Evolutionary conservation across 345 rosid genomes (phyloP).

Genomic region (Leavenworthia alabamica): DNA sequence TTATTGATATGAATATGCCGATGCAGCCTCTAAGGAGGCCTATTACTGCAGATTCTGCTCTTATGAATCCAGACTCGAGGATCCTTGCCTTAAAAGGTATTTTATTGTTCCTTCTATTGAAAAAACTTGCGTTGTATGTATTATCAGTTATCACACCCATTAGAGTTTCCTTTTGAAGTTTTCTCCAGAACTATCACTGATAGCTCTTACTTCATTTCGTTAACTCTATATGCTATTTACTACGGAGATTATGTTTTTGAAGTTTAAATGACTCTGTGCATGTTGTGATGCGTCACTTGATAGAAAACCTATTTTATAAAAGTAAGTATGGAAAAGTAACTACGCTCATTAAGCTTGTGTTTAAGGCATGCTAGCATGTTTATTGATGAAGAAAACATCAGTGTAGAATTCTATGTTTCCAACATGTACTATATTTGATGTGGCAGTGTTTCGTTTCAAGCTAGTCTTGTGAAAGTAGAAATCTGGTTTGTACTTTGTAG

Average conservation of each 20-base stretch:
- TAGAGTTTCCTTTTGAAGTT: constrained; percentile 16
- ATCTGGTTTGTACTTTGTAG: background rate
- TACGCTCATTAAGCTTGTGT: background rate
- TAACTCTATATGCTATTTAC: background rate
- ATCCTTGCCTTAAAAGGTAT: constrained; percentile 83
- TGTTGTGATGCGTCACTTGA: constrained; percentile 4
- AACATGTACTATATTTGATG: background rate
- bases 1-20: constrained; percentile 89
- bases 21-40: constrained; percentile 95
- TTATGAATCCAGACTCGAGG: constrained; percentile 85
- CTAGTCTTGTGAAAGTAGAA: background rate
- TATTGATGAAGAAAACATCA: background rate
- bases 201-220: background rate
- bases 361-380: background rate
- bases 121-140: background rate
- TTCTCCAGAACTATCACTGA: background rate
- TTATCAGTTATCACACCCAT: background rate
- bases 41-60: constrained; percentile 91
- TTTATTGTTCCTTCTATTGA: constrained; percentile 5
- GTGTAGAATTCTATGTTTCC: background rate
- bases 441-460: background rate
- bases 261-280: background rate
- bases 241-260: background rate
- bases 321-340: constrained; percentile 2
- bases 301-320: background rate